Conservation (phyloP, 768 basidiomycete species). For the Steccherinum ochraceum region DNA sequence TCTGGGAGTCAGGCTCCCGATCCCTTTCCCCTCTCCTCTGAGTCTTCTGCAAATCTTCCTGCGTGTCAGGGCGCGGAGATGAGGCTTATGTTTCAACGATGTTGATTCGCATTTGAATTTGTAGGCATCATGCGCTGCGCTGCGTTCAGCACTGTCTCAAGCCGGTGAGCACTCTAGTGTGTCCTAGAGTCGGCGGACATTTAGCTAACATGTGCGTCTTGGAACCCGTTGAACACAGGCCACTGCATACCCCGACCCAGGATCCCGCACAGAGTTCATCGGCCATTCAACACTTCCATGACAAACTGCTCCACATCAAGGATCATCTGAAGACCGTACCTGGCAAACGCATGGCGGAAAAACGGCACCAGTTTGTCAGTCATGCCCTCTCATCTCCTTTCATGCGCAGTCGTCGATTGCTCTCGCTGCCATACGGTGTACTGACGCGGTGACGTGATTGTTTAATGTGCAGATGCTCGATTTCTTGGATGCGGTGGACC, state of each 20-base stretch:
- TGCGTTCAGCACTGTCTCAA: constrained; percentile 35
- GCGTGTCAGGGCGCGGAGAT: background rate
- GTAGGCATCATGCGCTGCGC: constrained; percentile 42
- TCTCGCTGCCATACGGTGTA: background rate
- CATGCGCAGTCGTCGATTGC: background rate
- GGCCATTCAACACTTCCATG: constrained; percentile 79
- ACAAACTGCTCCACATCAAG: constrained; percentile 74
- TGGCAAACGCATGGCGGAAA: constrained; percentile 62
- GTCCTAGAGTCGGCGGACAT: background rate
- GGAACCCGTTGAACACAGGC: constrained; percentile 17
- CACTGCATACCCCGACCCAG: constrained; percentile 39
- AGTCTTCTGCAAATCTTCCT: background rate
- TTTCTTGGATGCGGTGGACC: constrained; percentile 53
- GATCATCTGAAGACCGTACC: constrained; percentile 72
- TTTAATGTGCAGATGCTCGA: constrained; percentile 44
- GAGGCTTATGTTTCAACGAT: background rate
- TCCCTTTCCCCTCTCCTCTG: no score
- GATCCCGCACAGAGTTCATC: constrained; percentile 39
- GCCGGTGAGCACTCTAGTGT: constrained; percentile 19
- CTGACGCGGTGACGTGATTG: background rate
- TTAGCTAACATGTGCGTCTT: constrained; percentile 3
- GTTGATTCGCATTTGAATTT: background rate
- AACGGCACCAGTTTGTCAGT: constrained; percentile 65
- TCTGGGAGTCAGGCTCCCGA: no score
- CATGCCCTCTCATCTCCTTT: no score